Evolutionary conservation across 164 flowering plant genomes (phyloP).

Genomic region (Vitis rotundifolia): DNA sequence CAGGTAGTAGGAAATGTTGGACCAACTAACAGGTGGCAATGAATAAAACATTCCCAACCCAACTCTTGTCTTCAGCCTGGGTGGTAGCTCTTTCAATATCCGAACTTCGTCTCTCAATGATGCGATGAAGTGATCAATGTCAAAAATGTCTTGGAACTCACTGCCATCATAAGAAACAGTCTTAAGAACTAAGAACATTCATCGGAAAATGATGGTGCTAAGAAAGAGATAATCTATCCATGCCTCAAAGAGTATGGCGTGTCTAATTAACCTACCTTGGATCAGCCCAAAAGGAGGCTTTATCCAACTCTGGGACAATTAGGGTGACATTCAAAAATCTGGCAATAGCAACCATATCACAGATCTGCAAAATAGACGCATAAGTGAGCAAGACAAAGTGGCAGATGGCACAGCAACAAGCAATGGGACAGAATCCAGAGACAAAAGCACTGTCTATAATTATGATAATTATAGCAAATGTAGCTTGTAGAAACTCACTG

Average conservation of each 20-base stretch:
- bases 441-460: neutral
- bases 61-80: conserved; percentile 47
- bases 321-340: conserved; percentile 47
- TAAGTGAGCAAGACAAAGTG: neutral
- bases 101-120: conserved; percentile 64
- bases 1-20: conserved; percentile 52
- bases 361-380: conserved; percentile 31
- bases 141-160: conserved; percentile 66
- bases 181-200: neutral
- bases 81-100: conserved; percentile 53
- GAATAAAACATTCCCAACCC: conserved; percentile 35
- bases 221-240: neutral
- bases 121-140: conserved; percentile 54
- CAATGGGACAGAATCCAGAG: neutral
- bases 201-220: neutral
- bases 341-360: conserved; percentile 52
- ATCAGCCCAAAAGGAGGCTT: conserved; percentile 50
- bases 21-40: conserved; percentile 65
- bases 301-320: conserved; percentile 41
- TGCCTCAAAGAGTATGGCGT: neutral
- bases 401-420: too few relatives aligned
- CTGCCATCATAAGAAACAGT: conserved; percentile 26
- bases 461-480: neutral
- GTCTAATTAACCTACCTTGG: conserved; percentile 27
- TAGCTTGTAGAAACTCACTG: conserved; percentile 31